Evolutionary conservation across 1,139 yeast species (phyloP), one percentile per base, ranked within the genome.

Genomic region (Insectozyma bohioensis): DNA sequence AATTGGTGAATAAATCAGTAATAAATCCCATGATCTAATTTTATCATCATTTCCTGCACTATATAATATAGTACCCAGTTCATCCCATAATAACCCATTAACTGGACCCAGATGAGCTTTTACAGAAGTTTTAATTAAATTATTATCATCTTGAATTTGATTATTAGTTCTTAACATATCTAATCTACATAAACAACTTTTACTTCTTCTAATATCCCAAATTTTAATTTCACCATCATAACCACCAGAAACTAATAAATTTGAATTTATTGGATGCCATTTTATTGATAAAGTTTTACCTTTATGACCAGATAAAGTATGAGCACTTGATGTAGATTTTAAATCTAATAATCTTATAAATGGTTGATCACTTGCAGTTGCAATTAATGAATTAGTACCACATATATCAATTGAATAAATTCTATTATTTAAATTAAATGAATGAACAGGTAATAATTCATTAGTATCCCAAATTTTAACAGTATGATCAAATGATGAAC

Each of bases 381-480:
- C 90, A 2, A 88, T 75, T 20, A 83, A 54, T 1, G 86, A 78
- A n/a, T 42, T 48, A n/a, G 44, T 42, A 3, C 59, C 62, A 23
- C 54, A 52, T 12, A 72, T 65, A 48, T 78, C 85, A 28, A 80
- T 65, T 34, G 77, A 65, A 43, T 78, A 72, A 1, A 81, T 72
- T 16, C 80, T 58, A 51, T 46, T 69, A 24, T 58, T 68, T 43
- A 79, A 41, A 37, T 79, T 72, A 46, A 86, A 85, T 2, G 75
- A 57, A 47, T 85, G 86, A 0, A 80, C 95, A 9, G 80, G 76
- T 10, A 63, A 59, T 43, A 85, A 59, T 17, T 72, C 63, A 39
- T 74, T 73, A 0, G 96, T 74, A 51, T 87, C 96, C 95, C 95
- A 90, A 0, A 87, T 68, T 42, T 82, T 85, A 18, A 88, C 75